These are phyloP conservation scores for Arthromyces matolae DNA, from an alignment of 768 basidiomycete species.

Conservation along the genomic window DNA sequence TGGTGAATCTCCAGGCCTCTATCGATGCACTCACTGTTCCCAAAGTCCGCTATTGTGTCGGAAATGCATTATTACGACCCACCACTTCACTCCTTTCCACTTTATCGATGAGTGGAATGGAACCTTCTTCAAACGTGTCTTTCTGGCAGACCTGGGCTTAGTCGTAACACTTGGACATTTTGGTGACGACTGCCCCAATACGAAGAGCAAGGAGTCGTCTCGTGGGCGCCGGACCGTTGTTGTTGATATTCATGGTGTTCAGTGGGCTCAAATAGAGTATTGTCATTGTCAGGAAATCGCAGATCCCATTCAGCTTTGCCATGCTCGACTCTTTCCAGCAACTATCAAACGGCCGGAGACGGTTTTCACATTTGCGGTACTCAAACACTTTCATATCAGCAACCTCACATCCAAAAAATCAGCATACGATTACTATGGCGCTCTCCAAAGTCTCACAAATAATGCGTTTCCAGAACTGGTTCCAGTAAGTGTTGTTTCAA, in stretches of 20 bases:
- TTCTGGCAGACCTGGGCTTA: neutral
- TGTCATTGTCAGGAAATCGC: neutral
- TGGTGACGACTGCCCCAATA: neutral
- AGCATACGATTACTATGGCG: neutral
- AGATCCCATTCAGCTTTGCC: neutral
- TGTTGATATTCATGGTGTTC: neutral
- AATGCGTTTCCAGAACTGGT: neutral
- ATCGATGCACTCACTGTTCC: neutral
- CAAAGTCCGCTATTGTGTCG: neutral
- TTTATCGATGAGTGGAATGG: constrained; percentile 2
- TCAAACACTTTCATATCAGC: neutral
- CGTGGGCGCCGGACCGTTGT: neutral
- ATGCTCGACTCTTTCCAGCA: neutral
- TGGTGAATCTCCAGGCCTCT: too few species aligned
- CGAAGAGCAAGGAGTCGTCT: too few species aligned
- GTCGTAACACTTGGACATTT: neutral
- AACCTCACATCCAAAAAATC: too few species aligned
- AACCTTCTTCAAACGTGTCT: neutral
- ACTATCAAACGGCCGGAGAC: neutral
- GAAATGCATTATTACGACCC: neutral
- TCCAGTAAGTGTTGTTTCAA: too few species aligned
- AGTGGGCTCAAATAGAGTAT: neutral
- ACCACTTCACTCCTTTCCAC: neutral
- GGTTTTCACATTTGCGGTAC: neutral
- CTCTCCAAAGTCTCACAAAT: neutral